These are phyloP conservation scores for Dalbergia oliveri DNA, from an alignment of 306 rosid species.

Conservation along the genomic window DNA sequence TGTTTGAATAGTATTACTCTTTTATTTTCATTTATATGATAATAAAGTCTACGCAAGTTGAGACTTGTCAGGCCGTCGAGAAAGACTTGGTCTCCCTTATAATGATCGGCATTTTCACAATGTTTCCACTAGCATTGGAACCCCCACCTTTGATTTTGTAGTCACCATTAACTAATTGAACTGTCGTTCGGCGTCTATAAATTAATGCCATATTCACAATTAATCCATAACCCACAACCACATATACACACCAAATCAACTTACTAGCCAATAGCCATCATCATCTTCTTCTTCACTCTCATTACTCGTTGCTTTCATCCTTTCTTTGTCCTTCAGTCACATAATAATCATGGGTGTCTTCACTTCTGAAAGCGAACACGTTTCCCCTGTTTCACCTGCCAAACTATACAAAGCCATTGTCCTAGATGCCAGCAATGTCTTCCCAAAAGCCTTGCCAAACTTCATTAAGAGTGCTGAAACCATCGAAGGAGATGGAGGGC, in stretches of 20 bases:
- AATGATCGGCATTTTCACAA: too few relatives aligned
- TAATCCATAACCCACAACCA: background rate
- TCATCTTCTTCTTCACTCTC: background rate
- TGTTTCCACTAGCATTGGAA: too few relatives aligned
- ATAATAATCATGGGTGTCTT: constrained; percentile 51
- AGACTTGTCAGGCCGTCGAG: too few relatives aligned
- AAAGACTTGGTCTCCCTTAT: too few relatives aligned
- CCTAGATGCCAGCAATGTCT: constrained; percentile 41
- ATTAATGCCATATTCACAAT: background rate
- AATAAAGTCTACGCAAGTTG: too few relatives aligned
- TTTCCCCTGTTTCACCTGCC: constrained; percentile 44
- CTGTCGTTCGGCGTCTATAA: constrained; percentile 22
- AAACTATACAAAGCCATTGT: constrained; percentile 55
- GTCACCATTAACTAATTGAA: background rate
- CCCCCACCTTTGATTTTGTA: background rate
- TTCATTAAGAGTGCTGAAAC: constrained; percentile 38
- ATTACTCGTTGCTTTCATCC: background rate
- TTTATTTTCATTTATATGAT: too few relatives aligned
- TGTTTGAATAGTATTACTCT: too few relatives aligned
- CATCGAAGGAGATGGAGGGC: constrained; percentile 59
- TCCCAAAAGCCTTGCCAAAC: constrained; percentile 45
- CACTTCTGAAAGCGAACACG: constrained; percentile 42
- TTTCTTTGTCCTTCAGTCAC: background rate
- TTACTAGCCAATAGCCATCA: background rate
- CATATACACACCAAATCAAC: background rate